phyloP scores from a whole-genome alignment of 305 asterid genomes.

The Vinca major region DNA sequence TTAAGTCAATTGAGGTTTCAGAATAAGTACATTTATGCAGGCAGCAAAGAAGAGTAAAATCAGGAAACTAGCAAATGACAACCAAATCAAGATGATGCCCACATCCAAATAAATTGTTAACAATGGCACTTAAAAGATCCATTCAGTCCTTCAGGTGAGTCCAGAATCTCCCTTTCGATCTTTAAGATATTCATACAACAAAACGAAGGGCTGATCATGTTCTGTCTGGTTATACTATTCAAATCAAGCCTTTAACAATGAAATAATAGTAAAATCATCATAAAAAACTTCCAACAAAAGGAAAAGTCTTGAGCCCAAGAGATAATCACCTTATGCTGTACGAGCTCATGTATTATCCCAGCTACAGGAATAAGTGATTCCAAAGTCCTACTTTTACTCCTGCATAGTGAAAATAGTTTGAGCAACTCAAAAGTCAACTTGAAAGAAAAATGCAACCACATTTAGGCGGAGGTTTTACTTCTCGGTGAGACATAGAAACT shows the following conservation, averaged over 20 bases:
- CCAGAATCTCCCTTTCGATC: background rate
- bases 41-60: background rate
- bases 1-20: background rate
- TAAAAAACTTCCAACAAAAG: background rate
- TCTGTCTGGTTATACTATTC: background rate
- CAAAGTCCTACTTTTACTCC: slow-evolving; percentile 37
- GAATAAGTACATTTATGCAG: background rate
- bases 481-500: slow-evolving; percentile 31
- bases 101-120: background rate
- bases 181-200: background rate
- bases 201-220: background rate
- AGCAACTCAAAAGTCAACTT: slow-evolving; percentile 5
- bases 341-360: slow-evolving; percentile 59
- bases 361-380: slow-evolving; percentile 64
- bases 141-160: background rate
- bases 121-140: background rate
- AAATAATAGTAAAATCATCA: background rate
- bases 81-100: background rate
- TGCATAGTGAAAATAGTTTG: slow-evolving; percentile 22
- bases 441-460: background rate
- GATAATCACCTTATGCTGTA: slow-evolving; percentile 60
- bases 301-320: background rate
- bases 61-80: slow-evolving; percentile 1
- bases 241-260: background rate
- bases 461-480: slow-evolving; percentile 29